Evolutionary conservation across 1,284 basidiomycete genomes (phyloP), one percentile per base, ranked within the genome.

Genomic region (Tilletia caries): DNA sequence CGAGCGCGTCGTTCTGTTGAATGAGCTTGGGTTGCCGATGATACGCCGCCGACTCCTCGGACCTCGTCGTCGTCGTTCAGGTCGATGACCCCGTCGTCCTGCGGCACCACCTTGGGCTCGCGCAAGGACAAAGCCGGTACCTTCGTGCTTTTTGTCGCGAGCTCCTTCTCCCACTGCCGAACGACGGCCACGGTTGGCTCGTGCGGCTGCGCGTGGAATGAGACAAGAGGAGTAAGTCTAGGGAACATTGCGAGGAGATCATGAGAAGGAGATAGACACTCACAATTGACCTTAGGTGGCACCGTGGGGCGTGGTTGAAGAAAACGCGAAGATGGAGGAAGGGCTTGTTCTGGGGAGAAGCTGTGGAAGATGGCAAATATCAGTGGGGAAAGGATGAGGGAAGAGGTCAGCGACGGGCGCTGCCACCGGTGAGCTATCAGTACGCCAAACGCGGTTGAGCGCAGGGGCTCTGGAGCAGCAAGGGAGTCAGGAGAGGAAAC

Each of bases 151-250:
- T 95, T 93, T 71, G 90, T 91, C 69, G 87, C 84, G 48, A 92
- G 89, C 82, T 98, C 95, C 3, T 88, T 86, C 23, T 91, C 91
- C 95, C 95, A 98, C 82, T 98, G 95, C 20, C 88, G 88, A 71
- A 97, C 90, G 23, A 98, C 88, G 6, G 92, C 89, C 4, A 85
- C 74, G n/a, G n/a, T n/a, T n/a, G n/a, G n/a, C n/a, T 70, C 27
- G 66, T 18, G 60, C 70, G n/a, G 65, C 58, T 62, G n/a, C n/a
- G 58, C 10, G n/a, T n/a, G n/a, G n/a, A n/a, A n/a, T n/a, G n/a
- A n/a, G n/a, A n/a, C n/a, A n/a, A n/a, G n/a, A n/a, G n/a, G n/a
- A n/a, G n/a, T n/a, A n/a, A n/a, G n/a, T n/a, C n/a, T n/a, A n/a
- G n/a, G n/a, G n/a, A n/a, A n/a, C n/a, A n/a, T n/a, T n/a, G n/a